Evolutionary conservation across 176 grass and related monocot species (phyloP).

Genomic region (Aegilops umbellulata): DNA sequence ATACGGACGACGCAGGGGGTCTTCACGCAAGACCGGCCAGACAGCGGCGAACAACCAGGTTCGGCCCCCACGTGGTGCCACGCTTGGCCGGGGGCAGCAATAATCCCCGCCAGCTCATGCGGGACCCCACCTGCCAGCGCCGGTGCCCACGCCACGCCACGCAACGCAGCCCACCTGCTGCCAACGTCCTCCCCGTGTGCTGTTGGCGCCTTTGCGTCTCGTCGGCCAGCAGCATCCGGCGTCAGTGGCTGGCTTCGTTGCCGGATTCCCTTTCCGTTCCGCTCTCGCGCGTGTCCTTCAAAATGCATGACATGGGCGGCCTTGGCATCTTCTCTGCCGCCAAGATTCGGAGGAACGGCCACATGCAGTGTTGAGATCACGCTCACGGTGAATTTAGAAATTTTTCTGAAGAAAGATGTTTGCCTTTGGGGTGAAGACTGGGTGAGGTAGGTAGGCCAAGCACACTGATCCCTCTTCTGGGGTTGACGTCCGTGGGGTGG

Average conservation of each 20-base stretch:
- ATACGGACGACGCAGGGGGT: background rate
- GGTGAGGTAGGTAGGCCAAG: background rate
- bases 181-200: no score
- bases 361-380: no score
- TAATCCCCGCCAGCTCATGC: background rate
- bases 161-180: no score
- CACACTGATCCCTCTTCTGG: background rate
- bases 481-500: no score
- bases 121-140: background rate
- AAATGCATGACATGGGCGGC: no score
- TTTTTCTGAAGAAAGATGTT: no score
- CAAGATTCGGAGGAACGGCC: no score
- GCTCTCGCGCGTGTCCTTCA: no score
- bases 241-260: no score
- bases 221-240: background rate
- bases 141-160: background rate
- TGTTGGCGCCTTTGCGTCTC: background rate
- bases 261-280: no score
- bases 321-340: no score
- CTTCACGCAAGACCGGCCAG: background rate
- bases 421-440: background rate
- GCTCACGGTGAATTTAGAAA: no score
- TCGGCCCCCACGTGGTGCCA: slow-evolving; percentile 1
- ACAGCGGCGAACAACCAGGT: background rate
- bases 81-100: background rate